Evolutionary conservation across 2,329 filamentous ascomycete genomes (phyloP), one percentile per base, ranked within the genome.

Genomic region (Cytospora schulzeri): DNA sequence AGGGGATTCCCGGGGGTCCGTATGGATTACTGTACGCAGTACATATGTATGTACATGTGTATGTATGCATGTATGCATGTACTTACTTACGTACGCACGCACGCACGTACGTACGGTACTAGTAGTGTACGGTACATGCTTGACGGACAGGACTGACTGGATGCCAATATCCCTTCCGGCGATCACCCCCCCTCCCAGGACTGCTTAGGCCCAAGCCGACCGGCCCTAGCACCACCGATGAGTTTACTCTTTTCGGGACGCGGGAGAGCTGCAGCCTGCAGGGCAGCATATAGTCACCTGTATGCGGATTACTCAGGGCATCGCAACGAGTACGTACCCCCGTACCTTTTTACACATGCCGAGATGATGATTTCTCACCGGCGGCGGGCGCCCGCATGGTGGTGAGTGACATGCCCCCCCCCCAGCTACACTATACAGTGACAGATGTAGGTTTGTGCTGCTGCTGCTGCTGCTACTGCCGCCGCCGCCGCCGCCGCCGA

Each of bases 161-260:
- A 28, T 22, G 57, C 45, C 61, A 61, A 60, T 57, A 63, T 64
- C 57, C 61, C 61, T 57, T 52, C 48, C 35, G 64, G 52, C 33
- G 61, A 66, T 66, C 64, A 54, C 15, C 52, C 31, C 28, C 29
- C 29, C 29, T 9, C 29, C 57, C 38, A 29, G 60, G 52, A 50
- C 56, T 51, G 31, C 35, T 38, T 38, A 54, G 53, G 45, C 59
- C 51, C n/a, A 41, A 26, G 35, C 59, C 59, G 55, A 62, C 55
- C 38, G 26, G 45, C 33, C 19, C 17, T 41, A 48, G 50, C 24
- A 33, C 15, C 51, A 26, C 33, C 59, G 51, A 52, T 51, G 60
- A 62, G 38, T 14, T 50, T 59, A 48, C 45, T 31, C 51, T 57
- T 17, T 12, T 61, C 57, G 62, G 61, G 57, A 55, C 61, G 53